phyloP scores from a whole-genome alignment of 179 eudicot species.

The Actinidia chinensis region DNA sequence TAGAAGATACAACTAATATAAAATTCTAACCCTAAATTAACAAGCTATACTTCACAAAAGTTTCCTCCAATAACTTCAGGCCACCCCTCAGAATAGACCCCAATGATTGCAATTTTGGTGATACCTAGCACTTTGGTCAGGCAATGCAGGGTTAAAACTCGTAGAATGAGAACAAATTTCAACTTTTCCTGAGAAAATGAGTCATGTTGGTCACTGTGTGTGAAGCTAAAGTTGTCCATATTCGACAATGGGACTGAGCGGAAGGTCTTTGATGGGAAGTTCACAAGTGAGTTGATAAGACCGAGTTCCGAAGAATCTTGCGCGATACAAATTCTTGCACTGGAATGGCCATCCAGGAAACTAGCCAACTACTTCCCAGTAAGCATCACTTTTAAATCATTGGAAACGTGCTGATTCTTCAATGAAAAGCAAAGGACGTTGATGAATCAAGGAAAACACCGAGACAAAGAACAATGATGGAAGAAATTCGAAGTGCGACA shows the following conservation, averaged over 20 bases:
- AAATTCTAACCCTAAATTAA: no score
- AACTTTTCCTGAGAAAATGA: conserved; percentile 16
- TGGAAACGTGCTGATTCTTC: conserved; percentile 57
- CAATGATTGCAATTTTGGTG: conserved; percentile 35
- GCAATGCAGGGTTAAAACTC: conserved; percentile 20
- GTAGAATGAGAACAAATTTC: conserved; percentile 28
- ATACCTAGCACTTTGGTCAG: no score
- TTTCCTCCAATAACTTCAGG: conserved; percentile 23
- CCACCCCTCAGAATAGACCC: conserved; percentile 35
- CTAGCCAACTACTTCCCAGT: conserved; percentile 34
- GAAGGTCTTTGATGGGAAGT: conserved; percentile 22
- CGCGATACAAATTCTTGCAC: conserved; percentile 27
- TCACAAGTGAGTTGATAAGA: conserved; percentile 32
- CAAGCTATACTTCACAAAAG: no score
- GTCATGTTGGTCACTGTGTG: conserved; percentile 31
- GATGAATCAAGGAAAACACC: conserved; percentile 40
- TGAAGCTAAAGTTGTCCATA: conserved; percentile 39
- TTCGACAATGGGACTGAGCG: conserved; percentile 31
- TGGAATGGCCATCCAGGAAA: conserved; percentile 30
- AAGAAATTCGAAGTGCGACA: conserved; percentile 57
- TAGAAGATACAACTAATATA: no score
- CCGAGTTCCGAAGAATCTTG: conserved; percentile 29
- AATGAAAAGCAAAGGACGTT: conserved; percentile 35
- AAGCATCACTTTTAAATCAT: conserved; percentile 42
- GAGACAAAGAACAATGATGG: conserved; percentile 45